Conservation (phyloP, 208 protist species). For the Leishmania amazonensis region DNA sequence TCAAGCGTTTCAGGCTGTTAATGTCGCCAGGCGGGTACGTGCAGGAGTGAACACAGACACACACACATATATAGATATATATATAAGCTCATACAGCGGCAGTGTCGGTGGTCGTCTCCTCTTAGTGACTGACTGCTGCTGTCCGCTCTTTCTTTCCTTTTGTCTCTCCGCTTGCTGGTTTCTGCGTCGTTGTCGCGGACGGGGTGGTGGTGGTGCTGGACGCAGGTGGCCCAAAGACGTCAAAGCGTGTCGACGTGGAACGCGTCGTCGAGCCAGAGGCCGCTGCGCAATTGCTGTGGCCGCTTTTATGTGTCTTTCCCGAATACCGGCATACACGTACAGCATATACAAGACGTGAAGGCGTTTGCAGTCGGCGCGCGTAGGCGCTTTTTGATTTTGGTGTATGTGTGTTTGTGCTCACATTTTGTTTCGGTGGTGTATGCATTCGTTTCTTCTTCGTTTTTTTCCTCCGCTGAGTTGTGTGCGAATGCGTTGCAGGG, state of each 20-base stretch:
- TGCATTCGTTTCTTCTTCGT: no score
- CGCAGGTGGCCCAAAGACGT: neutral
- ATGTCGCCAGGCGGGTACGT: neutral
- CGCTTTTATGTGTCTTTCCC: neutral
- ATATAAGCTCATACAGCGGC: neutral
- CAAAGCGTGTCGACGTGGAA: neutral
- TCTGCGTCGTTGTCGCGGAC: neutral
- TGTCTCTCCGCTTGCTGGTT: neutral
- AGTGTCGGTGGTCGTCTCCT: neutral
- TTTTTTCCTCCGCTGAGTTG: neutral
- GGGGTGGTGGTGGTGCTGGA: neutral
- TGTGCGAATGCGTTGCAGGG: neutral
- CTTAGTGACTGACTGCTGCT: neutral
- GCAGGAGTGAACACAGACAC: neutral
- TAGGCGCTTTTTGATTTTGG: neutral
- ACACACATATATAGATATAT: neutral
- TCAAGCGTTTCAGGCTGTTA: neutral
- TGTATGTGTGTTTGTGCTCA: neutral
- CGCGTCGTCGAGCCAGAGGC: neutral
- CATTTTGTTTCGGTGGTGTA: neutral
- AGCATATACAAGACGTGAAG: neutral
- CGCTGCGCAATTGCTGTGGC: neutral
- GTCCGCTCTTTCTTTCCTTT: neutral
- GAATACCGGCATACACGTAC: neutral
- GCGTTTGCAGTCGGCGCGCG: neutral